Conservation (phyloP, 495 filamentous ascomycete species). For the Xylaria sp. region DNA sequence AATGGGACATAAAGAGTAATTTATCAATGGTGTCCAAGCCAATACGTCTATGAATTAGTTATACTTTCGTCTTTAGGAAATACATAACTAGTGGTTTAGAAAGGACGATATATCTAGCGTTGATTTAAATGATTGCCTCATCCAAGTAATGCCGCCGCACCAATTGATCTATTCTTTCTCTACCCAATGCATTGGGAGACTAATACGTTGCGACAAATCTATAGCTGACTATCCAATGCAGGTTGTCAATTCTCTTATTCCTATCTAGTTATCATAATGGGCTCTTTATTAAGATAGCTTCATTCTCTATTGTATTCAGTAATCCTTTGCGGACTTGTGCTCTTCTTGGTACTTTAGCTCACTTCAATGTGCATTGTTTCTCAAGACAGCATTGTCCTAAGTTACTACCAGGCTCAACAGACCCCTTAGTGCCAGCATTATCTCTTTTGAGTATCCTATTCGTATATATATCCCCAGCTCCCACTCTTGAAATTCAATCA, state of each 20-base stretch:
- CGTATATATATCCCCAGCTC: neutral
- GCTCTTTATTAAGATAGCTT: neutral
- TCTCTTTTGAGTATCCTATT: neutral
- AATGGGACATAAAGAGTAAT: too few relatives aligned
- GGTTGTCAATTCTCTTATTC: neutral
- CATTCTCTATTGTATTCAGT: neutral
- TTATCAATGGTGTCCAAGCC: too few relatives aligned
- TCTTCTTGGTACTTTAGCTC: neutral
- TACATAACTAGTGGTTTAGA: too few relatives aligned
- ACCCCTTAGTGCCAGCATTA: neutral
- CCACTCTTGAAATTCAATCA: neutral
- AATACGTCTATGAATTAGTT: too few relatives aligned
- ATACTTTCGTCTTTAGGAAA: too few relatives aligned
- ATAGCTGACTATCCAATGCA: neutral
- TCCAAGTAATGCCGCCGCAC: too few relatives aligned
- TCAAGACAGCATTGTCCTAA: neutral
- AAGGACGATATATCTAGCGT: too few relatives aligned
- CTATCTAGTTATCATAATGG: neutral
- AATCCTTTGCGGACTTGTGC: neutral
- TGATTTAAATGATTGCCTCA: too few relatives aligned
- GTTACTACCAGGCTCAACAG: neutral
- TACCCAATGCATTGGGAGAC: too few relatives aligned
- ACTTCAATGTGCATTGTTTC: neutral
- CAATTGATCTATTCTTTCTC: too few relatives aligned
- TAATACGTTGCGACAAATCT: neutral